Evolutionary conservation across 768 basidiomycete genomes (phyloP).

Genomic region (Sistotremastrum suecicum): DNA sequence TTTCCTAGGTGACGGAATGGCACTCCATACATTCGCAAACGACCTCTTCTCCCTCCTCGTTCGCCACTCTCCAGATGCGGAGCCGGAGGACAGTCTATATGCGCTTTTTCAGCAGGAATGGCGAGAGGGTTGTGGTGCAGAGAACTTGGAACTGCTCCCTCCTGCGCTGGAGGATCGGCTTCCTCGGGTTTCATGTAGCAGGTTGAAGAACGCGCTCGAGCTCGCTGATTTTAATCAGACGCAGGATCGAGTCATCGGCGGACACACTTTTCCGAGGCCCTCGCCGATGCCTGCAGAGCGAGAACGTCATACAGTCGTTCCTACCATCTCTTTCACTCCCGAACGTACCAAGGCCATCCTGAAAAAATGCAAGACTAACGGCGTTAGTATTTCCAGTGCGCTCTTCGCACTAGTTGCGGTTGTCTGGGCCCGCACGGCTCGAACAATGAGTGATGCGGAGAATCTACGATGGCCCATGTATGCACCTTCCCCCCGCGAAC

Average conservation of each 20-base stretch:
- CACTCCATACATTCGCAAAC: constrained; percentile 68
- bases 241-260: constrained; percentile 47
- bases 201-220: constrained; percentile 30
- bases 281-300: constrained; percentile 18
- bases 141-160: constrained; percentile 19
- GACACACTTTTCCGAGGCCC: constrained; percentile 52
- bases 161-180: constrained; percentile 37
- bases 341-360: constrained; percentile 48
- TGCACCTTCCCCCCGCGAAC: too few relatives aligned
- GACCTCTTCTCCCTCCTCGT: constrained; percentile 62
- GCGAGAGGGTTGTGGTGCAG: constrained; percentile 14
- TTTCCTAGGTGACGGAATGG: constrained; percentile 81
- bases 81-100: constrained; percentile 11
- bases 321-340: constrained; percentile 44
- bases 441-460: constrained; percentile 15
- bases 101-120: constrained; percentile 19
- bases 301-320: constrained; percentile 49
- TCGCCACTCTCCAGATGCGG: constrained; percentile 13
- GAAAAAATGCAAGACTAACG: constrained; percentile 52
- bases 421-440: constrained; percentile 48
- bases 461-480: background rate
- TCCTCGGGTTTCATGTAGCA: constrained; percentile 18
- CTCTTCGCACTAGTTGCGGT: constrained; percentile 65
- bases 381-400: constrained; percentile 62
- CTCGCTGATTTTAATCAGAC: constrained; percentile 41